Conservation (phyloP, 306 rosid species). For the Cucumis hystrix region DNA sequence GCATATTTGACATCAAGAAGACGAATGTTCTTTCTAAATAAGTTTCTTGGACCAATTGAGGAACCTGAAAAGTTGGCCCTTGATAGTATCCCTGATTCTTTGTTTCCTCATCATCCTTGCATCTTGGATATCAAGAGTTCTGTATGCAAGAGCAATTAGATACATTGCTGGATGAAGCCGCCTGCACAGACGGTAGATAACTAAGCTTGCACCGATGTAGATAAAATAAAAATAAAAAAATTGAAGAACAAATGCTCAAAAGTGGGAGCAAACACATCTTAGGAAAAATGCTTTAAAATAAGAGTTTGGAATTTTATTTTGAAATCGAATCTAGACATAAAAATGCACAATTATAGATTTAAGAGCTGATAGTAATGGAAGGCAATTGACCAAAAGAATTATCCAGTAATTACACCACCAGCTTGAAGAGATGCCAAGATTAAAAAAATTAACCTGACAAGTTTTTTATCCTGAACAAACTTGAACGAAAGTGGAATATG, state of each 20-base stretch:
- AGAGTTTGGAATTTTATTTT: not conserved
- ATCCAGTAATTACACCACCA: not conserved
- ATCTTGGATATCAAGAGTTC: conserved; percentile 85
- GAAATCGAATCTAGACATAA: not conserved
- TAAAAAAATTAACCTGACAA: not conserved
- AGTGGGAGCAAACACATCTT: not conserved
- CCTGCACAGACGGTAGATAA: conserved; percentile 36
- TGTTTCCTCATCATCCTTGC: conserved; percentile 52
- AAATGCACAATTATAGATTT: not conserved
- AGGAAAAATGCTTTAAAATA: not conserved
- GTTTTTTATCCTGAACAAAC: not conserved
- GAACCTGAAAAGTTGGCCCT: conserved; percentile 35
- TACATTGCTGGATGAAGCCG: conserved; percentile 96
- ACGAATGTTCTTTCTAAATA: conserved; percentile 21
- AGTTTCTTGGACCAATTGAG: conserved; percentile 82
- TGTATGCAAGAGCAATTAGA: conserved; percentile 77
- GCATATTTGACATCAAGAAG: not conserved
- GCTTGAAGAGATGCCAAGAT: not conserved
- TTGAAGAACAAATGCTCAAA: not conserved
- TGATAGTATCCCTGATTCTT: conserved; percentile 26
- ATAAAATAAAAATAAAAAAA: not conserved
- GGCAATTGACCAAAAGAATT: not conserved
- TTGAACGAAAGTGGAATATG: not conserved
- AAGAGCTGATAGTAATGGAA: not conserved
- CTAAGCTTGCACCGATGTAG: not conserved